These are phyloP conservation scores for Arthrinium phaeospermum DNA, from an alignment of 2,329 filamentous ascomycete species.

Conservation along the genomic window DNA sequence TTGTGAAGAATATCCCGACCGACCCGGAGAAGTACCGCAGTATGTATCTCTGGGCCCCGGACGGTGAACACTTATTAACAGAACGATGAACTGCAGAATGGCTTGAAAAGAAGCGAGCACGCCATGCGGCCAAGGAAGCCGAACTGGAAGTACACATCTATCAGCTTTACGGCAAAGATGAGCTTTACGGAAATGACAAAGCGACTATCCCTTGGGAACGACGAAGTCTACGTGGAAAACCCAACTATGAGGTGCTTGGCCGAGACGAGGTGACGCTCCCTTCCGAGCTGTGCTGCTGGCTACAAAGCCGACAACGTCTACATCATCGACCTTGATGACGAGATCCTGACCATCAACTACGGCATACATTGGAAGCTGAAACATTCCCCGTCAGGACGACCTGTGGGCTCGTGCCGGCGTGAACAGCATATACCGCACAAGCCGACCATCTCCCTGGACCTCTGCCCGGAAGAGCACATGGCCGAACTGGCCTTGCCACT, in stretches of 20 bases:
- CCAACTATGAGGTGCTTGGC: background rate
- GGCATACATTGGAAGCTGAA: conserved; percentile 29
- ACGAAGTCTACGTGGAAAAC: too few species aligned
- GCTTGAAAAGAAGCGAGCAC: background rate
- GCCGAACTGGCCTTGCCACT: conserved; percentile 26
- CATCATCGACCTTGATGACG: conserved; percentile 28
- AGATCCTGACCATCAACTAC: conserved; percentile 29
- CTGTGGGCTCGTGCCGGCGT: conserved; percentile 23
- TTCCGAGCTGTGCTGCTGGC: background rate
- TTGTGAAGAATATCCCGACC: background rate
- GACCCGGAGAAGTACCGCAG: background rate
- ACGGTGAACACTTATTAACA: background rate
- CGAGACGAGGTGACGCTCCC: background rate
- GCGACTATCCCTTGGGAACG: too few species aligned
- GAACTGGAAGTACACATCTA: too few species aligned
- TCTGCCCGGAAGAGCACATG: conserved; percentile 26
- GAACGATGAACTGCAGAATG: background rate
- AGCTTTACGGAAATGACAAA: too few species aligned
- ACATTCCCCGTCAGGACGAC: conserved; percentile 26
- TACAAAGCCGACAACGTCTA: conserved; percentile 10
- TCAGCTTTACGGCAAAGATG: too few species aligned
- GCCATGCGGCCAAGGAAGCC: background rate
- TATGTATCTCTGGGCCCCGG: background rate
- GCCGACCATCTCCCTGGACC: conserved; percentile 25
- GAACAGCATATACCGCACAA: conserved; percentile 23